These are phyloP conservation scores for Plasmodium blacklocki DNA, from an alignment of 169 alveolate species.

Conservation along the genomic window DNA sequence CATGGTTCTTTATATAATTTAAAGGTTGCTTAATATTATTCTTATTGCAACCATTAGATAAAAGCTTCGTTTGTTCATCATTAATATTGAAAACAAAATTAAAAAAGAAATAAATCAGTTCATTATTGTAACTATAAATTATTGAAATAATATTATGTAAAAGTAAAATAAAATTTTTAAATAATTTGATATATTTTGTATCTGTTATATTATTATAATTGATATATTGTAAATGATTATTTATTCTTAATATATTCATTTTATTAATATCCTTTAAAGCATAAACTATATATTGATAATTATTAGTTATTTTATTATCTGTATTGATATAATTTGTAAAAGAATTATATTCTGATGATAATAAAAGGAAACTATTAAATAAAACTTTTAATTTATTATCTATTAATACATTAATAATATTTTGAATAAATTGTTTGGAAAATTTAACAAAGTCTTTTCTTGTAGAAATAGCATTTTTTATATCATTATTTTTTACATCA, in stretches of 20 bases:
- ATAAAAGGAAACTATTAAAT: slow-evolving; percentile 31
- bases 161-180: slow-evolving; percentile 53
- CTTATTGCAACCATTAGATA: not conserved
- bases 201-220: not conserved
- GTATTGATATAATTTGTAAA: slow-evolving; percentile 10
- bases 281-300: slow-evolving; percentile 57
- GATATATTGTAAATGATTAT: not conserved
- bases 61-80: slow-evolving; percentile 11
- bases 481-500: not conserved
- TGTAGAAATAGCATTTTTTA: not conserved
- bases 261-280: slow-evolving; percentile 22
- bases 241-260: slow-evolving; percentile 31
- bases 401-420: slow-evolving; percentile 25
- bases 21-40: not conserved
- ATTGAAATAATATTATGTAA: slow-evolving; percentile 53
- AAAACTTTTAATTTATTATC: slow-evolving; percentile 48
- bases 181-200: slow-evolving; percentile 32
- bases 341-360: slow-evolving; percentile 48
- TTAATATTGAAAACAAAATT: slow-evolving; percentile 60
- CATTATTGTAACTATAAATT: slow-evolving; percentile 64
- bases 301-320: slow-evolving; percentile 12
- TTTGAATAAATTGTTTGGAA: slow-evolving; percentile 26
- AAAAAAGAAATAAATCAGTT: slow-evolving; percentile 44
- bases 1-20: too few species aligned
- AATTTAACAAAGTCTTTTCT: not conserved